Base-by-base conservation (phyloP, 805 yeast species). In the Wickerhamomyces pijperi region DNA sequence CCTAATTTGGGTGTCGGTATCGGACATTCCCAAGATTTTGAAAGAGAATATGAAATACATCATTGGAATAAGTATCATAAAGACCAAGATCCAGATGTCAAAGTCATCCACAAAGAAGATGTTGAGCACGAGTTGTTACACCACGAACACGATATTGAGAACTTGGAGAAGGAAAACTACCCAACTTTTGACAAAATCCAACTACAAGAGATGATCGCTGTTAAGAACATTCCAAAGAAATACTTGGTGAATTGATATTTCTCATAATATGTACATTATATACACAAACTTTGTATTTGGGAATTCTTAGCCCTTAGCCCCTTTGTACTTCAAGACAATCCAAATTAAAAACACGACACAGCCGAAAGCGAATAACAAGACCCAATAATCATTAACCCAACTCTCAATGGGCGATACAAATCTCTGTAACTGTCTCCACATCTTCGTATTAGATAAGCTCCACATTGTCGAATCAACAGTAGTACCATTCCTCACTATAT, bases 1-100 rank as follows among this genome's bases (percentile, higher is more conserved):
- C 97, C 97, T 1, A 97, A 90, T 58, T 76, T 88, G 56, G 94
- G 95, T 8, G 77, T 79, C 42, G 97, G 97, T 23, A 88, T 85
- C 7, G 95, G 95, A 20, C 96, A 88, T 54, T 96, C 88, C 61
- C 80, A 87, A 28, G 95, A 85, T 61, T 90, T 87, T 54, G 97
- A 88, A 59, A 72, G 76, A 48, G 97, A 88, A 56, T 90, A 88
- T 56, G 97, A 90, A 57, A 78, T 84, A 41, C 97, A 88, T 58
- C 97, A 88, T 58, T 90, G 97, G 97, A 73, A 78, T 43, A 67
- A 86, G 60, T 79, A 70, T 54, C 92, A 83, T 55, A 68, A 73
- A 40, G 76, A 83, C 47, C 61, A 68, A 40, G 97, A 87, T 56
- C 96, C 96, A 2, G 87, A 84, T 39, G 86, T 87, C 20, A 68